These are phyloP conservation scores for Aspergillus sergii DNA, from an alignment of 2,329 filamentous ascomycete genomes.

Conservation along the genomic window DNA sequence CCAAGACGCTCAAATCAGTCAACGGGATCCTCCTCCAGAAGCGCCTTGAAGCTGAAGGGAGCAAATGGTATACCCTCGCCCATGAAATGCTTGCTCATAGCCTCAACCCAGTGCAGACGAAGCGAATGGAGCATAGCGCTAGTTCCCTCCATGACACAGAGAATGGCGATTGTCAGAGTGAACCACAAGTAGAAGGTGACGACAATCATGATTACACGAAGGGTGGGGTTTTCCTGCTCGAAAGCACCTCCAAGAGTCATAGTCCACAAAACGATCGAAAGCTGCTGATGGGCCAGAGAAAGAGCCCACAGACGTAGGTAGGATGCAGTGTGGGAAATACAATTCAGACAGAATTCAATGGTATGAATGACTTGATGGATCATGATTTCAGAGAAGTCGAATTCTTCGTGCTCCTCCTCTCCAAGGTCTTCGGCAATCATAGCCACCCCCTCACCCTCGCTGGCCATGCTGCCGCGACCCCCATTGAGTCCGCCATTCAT, in stretches of 20 bases:
- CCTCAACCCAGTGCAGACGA: constrained; percentile 93
- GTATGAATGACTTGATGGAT: constrained; percentile 99
- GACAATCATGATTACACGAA: constrained; percentile 79
- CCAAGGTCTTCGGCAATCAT: constrained; percentile 85
- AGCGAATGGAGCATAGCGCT: constrained; percentile 93
- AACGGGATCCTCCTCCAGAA: constrained; percentile 77
- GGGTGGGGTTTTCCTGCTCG: constrained; percentile 59
- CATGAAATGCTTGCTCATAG: constrained; percentile 96
- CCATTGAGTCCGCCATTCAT: constrained; percentile 64
- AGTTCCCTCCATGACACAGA: constrained; percentile 95
- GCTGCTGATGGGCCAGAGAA: constrained; percentile 95
- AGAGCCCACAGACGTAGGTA: constrained; percentile 98
- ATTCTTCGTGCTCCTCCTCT: constrained; percentile 87
- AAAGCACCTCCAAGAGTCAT: constrained; percentile 90
- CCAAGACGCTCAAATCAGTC: constrained; percentile 34
- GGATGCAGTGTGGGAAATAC: constrained; percentile 96
- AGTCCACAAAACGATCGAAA: constrained; percentile 91
- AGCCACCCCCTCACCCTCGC: constrained; percentile 79
- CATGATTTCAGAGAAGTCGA: constrained; percentile 96
- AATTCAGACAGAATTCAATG: constrained; percentile 99
- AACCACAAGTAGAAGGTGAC: constrained; percentile 89
- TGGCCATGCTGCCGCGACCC: constrained; percentile 65
- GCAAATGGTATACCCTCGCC: constrained; percentile 85
- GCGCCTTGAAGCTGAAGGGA: constrained; percentile 82
- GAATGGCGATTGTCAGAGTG: constrained; percentile 73